phyloP scores from a whole-genome alignment of 352 stramenopile species.

The Pythium folliculosum region DNA sequence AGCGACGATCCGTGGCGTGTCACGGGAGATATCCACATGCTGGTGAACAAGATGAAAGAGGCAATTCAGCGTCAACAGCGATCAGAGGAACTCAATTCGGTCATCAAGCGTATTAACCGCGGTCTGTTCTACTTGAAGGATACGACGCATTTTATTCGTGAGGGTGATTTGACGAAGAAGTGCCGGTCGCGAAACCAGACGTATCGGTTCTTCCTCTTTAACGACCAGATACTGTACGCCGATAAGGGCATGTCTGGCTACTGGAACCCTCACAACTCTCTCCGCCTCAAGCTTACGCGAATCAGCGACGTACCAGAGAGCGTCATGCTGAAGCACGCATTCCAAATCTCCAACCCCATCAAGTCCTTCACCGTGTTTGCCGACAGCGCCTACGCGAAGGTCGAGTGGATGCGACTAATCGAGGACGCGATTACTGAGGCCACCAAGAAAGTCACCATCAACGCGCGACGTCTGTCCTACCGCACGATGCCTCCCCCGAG shows the following conservation, averaged over 20 bases:
- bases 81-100: conserved; percentile 81
- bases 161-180: conserved; percentile 95
- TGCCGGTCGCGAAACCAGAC: conserved; percentile 87
- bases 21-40: conserved; percentile 89
- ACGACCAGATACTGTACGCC: conserved; percentile 82
- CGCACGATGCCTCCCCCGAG: conserved; percentile 10
- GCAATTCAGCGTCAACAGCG: conserved; percentile 82
- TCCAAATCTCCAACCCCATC: conserved; percentile 84
- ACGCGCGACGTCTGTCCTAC: conserved; percentile 62
- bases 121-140: conserved; percentile 93
- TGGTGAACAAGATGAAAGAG: conserved; percentile 90
- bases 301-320: conserved; percentile 75
- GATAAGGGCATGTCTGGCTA: conserved; percentile 78
- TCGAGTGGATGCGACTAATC: conserved; percentile 82
- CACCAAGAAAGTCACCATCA: conserved; percentile 78
- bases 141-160: conserved; percentile 92
- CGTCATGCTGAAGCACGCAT: conserved; percentile 73
- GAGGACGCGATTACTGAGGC: conserved; percentile 72
- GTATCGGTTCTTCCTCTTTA: conserved; percentile 90
- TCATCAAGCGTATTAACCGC: conserved; percentile 91
- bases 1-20: conserved; percentile 77
- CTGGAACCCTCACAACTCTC: conserved; percentile 85
- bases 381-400: conserved; percentile 62
- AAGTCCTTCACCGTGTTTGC: conserved; percentile 87
- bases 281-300: conserved; percentile 83